A percentile compares a stretch with the other conserved stretches of the same genome.
Evolutionary conservation across 2,329 filamentous ascomycete species (phyloP).

Genomic region (Fusarium coffeatum): DNA sequence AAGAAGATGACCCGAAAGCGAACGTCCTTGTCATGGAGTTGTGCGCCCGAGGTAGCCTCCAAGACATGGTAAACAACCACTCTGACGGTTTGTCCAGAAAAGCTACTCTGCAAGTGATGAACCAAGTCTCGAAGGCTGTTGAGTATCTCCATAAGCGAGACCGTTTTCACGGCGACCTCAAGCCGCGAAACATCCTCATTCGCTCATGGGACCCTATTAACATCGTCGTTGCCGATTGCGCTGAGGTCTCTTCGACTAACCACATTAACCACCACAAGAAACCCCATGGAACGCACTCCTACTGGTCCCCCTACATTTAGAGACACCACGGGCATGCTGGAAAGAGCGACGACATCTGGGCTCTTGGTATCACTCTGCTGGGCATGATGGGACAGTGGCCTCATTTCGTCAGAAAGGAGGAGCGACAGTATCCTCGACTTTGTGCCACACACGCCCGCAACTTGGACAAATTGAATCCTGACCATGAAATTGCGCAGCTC

Average conservation of each 20-base stretch:
- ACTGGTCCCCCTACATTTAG: slow-evolving; percentile 49
- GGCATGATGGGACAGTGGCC: slow-evolving; percentile 49
- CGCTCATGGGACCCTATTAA: slow-evolving; percentile 45
- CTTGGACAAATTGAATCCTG: slow-evolving; percentile 43
- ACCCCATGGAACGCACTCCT: slow-evolving; percentile 44
- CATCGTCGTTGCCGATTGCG: slow-evolving; percentile 49
- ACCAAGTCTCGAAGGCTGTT: slow-evolving; percentile 44
- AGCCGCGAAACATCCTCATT: slow-evolving; percentile 50
- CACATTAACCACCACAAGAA: slow-evolving; percentile 15
- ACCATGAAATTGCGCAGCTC: slow-evolving; percentile 41
- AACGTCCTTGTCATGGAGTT: slow-evolving; percentile 50
- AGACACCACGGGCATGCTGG: slow-evolving; percentile 35
- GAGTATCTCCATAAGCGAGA: slow-evolving; percentile 44
- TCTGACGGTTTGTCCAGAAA: slow-evolving; percentile 26
- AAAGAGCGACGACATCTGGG: slow-evolving; percentile 51
- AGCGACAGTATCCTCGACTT: slow-evolving; percentile 39
- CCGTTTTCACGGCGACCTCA: slow-evolving; percentile 49
- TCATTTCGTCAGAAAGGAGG: slow-evolving; percentile 23
- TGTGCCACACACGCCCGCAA: slow-evolving; percentile 42
- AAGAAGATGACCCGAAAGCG: slow-evolving; percentile 17
- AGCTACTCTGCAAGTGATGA: slow-evolving; percentile 37
- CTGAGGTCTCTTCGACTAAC: slow-evolving; percentile 43
- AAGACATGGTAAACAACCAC: slow-evolving; percentile 43
- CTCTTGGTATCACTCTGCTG: slow-evolving; percentile 49
- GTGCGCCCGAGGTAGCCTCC: slow-evolving; percentile 46